Evolutionary conservation across 345 rosid genomes (phyloP), one percentile per base, ranked within the genome.

Genomic region (Noccaea bulbosa): DNA sequence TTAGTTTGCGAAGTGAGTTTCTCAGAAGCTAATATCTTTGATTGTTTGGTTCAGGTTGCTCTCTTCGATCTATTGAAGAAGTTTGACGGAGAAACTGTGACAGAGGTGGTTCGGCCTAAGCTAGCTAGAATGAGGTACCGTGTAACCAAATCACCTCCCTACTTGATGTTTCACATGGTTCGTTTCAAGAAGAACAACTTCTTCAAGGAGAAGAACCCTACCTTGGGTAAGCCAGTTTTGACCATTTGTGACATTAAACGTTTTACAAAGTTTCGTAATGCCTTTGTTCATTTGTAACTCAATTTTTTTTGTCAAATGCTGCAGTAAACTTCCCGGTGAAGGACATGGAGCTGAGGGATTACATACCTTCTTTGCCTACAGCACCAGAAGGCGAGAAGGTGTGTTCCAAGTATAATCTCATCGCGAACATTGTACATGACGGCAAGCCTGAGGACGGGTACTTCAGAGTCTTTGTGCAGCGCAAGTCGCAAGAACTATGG

Each of bases 241-340:
- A 22, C 11, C 5, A 47, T 17, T 1, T 40, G 40, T 37, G 30
- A 45, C 32, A 7, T 57, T 34, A 10, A 10, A 5, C 32, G 11
- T 38, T 9, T 30, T 40, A 40, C 34, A 47, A 69, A 3, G 47
- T 50, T 27, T 22, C 3, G 30, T 8, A 41, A 11, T 48, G 14
- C 5, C 12, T 30, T 30, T 5, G 22, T 69, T 67, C 32, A 64
- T 43, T 15, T 58, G 37, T 27, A 27, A 47, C 54, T 3, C 1
- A 20, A 35, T 4, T 62, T 40, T 62, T 40, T 69, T 71, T 11
- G 6, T 63, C 7, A 4, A 4, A 55, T 69, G 52, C 2, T 74
- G 67, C 88, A 95, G 99, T 95, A 75, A 95, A 90, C 83, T 95
- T 92, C 75, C 99, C 99, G 1, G 93, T 94, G 79, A 94, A 94